Evolutionary conservation across 2,329 filamentous ascomycete genomes (phyloP).

Genomic region (Cercospora canescens): DNA sequence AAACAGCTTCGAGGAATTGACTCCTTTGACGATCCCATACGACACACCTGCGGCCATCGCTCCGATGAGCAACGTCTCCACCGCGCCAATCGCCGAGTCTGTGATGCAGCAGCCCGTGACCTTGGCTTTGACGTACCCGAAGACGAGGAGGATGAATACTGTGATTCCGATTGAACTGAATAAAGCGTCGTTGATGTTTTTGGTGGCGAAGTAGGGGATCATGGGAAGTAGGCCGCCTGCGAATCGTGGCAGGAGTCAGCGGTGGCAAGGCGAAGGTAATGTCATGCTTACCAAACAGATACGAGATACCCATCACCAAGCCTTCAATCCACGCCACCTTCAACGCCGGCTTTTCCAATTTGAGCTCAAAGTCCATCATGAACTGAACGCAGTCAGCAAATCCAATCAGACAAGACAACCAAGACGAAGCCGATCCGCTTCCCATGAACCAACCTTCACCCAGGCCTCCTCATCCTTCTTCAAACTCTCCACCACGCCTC

Average conservation of each 20-base stretch:
- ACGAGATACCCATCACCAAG: conserved; percentile 41
- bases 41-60: conserved; percentile 38
- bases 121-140: conserved; percentile 52
- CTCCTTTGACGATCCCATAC: conserved; percentile 42
- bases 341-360: conserved; percentile 46
- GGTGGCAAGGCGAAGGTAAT: not conserved
- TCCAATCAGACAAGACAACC: not conserved
- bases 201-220: conserved; percentile 53
- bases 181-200: conserved; percentile 43
- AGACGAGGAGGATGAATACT: conserved; percentile 49
- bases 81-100: conserved; percentile 33
- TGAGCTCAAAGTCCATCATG: conserved; percentile 61
- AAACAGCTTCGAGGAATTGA: conserved; percentile 24
- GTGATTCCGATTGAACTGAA: conserved; percentile 56
- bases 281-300: conserved; percentile 36
- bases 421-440: not conserved
- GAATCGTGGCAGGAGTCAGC: conserved; percentile 1
- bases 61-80: conserved; percentile 40
- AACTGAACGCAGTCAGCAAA: conserved; percentile 39
- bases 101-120: conserved; percentile 31
- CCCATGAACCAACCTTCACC: conserved; percentile 38
- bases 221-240: conserved; percentile 46
- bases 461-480: conserved; percentile 51
- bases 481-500: conserved; percentile 53
- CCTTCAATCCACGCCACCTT: conserved; percentile 50